phyloP scores from a whole-genome alignment of 73 alveolate species.

The Paramecium sonneborni region DNA sequence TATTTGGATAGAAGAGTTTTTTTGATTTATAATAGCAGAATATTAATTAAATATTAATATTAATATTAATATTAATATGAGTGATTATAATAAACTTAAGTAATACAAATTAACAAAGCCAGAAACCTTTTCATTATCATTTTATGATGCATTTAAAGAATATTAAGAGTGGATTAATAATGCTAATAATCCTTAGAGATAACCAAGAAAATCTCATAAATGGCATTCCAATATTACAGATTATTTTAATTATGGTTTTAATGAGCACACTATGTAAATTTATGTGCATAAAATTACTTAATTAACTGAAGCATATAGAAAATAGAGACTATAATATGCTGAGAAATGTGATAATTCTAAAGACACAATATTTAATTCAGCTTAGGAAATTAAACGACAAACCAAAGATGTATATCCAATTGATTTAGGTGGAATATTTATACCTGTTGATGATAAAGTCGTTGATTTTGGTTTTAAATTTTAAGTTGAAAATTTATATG shows the following conservation, averaged over 20 bases:
- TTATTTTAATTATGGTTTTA: slow-evolving; percentile 52
- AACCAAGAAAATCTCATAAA: not conserved
- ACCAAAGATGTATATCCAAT: slow-evolving; percentile 20
- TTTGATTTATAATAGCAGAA: not conserved
- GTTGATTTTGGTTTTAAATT: slow-evolving; percentile 3
- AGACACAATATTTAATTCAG: not conserved
- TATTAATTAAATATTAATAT: not conserved
- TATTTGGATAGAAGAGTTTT: not conserved
- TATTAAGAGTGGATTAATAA: not conserved
- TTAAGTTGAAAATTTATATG: slow-evolving; percentile 46
- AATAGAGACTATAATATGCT: not conserved
- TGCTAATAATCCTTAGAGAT: not conserved
- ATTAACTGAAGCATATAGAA: not conserved
- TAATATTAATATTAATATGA: not conserved
- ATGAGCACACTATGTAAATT: slow-evolving; percentile 39
- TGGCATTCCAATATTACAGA: slow-evolving; percentile 40
- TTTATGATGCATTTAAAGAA: not conserved
- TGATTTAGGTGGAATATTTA: slow-evolving; percentile 47
- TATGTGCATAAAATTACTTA: slow-evolving; percentile 50
- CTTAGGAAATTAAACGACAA: not conserved
- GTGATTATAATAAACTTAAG: not conserved
- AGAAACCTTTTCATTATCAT: not conserved
- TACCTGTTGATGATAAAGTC: slow-evolving; percentile 42
- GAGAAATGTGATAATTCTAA: slow-evolving; percentile 30
- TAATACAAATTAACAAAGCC: slow-evolving; percentile 37